Conservation (phyloP, 2,329 filamentous ascomycete genomes). For the Colletotrichum plurivorum region DNA sequence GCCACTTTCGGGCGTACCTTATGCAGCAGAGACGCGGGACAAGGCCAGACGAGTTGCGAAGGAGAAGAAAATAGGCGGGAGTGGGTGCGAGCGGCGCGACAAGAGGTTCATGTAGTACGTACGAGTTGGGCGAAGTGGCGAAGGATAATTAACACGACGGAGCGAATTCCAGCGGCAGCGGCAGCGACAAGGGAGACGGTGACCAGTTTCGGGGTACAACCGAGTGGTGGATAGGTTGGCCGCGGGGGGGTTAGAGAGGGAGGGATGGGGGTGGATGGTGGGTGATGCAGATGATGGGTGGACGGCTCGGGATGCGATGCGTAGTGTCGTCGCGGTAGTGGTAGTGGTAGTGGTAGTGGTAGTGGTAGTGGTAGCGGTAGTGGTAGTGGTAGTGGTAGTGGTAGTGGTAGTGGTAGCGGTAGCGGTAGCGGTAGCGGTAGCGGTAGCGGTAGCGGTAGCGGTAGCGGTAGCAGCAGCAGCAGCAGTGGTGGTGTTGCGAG, state of each 20-base stretch:
- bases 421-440: neutral
- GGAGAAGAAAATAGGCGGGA: conserved; percentile 20
- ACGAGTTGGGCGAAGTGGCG: conserved; percentile 35
- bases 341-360: no score
- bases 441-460: no score
- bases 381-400: neutral
- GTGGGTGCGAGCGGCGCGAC: conserved; percentile 37
- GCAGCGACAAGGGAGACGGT: neutral
- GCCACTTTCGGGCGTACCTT: conserved; percentile 2
- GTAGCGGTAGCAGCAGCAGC: no score
- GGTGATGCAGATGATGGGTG: conserved; percentile 12
- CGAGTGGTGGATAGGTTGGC: conserved; percentile 19
- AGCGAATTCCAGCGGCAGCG: neutral
- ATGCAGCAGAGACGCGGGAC: conserved; percentile 17
- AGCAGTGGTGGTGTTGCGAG: conserved; percentile 8
- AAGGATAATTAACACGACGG: conserved; percentile 27
- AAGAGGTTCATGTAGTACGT: conserved; percentile 35
- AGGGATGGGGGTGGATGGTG: conserved; percentile 10
- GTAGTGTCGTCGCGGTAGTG: no score
- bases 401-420: no score
- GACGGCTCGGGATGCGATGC: neutral
- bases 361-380: no score
- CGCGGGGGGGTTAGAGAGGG: neutral
- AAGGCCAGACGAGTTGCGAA: conserved; percentile 20
- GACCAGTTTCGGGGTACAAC: conserved; percentile 27